phyloP scores from a whole-genome alignment of 2,329 filamentous ascomycete species.

The Pestalotiopsis sp. region DNA sequence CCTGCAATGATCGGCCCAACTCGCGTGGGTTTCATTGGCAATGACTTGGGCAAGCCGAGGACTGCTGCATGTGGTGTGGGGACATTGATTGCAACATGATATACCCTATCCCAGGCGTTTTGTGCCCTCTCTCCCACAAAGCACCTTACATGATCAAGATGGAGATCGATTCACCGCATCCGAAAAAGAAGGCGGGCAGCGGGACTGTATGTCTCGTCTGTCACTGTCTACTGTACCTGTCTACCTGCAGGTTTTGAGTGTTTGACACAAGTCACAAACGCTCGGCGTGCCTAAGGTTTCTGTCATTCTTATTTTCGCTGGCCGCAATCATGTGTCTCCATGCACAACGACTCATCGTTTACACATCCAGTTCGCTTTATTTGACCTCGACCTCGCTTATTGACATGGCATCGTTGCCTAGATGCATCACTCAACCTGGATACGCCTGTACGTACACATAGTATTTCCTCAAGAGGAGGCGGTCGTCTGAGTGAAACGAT shows the following conservation, averaged over 20 bases:
- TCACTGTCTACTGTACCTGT: no score
- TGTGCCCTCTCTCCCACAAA: neutral
- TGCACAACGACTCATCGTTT: neutral
- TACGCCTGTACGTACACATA: neutral
- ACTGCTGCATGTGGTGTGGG: conserved; percentile 5
- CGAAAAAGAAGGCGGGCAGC: neutral
- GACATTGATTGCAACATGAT: conserved; percentile 8
- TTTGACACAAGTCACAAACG: neutral
- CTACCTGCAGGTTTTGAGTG: neutral
- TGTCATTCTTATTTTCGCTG: neutral
- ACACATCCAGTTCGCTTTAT: neutral
- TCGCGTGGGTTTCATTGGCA: conserved; percentile 9
- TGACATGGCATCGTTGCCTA: neutral
- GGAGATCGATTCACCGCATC: conserved; percentile 1
- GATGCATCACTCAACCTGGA: neutral
- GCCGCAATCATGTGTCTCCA: neutral
- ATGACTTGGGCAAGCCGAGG: neutral
- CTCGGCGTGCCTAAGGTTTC: neutral
- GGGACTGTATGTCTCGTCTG: neutral
- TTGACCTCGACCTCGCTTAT: neutral
- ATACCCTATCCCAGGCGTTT: neutral
- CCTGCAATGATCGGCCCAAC: conserved; percentile 5
- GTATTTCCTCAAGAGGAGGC: neutral
- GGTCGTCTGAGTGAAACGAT: neutral
- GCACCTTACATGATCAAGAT: conserved; percentile 2